Percentiles rank a stretch among this genome's conserved stretches.
These are phyloP conservation scores for Barbarea vulgaris DNA, from an alignment of 345 rosid species.

Conservation along the genomic window DNA sequence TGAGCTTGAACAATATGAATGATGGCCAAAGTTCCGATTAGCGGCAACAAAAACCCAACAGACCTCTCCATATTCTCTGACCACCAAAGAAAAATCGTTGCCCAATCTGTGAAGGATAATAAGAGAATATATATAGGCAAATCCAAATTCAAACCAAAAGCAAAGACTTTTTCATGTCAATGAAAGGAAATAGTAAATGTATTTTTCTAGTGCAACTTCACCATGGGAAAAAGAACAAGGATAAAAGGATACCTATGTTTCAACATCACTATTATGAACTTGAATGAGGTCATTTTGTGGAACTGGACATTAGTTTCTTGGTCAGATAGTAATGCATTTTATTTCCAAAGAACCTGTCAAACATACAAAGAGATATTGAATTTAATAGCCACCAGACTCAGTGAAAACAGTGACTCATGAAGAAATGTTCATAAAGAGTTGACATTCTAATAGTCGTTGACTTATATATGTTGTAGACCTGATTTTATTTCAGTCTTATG, in stretches of 20 bases:
- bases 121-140: neutral
- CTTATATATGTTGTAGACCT: neutral
- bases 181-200: neutral
- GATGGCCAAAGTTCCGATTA: neutral
- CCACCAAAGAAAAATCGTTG: neutral
- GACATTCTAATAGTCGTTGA: conserved; percentile 20
- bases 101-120: neutral
- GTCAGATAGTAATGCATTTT: neutral
- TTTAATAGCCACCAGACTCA: conserved; percentile 14
- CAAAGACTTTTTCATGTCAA: conserved; percentile 6
- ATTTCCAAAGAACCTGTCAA: neutral
- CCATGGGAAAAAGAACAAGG: neutral
- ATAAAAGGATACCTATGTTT: neutral
- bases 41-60: neutral
- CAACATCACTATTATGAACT: neutral
- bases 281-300: neutral
- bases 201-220: conserved; percentile 9
- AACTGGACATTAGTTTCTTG: neutral
- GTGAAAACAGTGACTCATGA: conserved; percentile 9
- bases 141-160: neutral
- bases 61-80: neutral
- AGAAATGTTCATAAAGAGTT: conserved; percentile 23
- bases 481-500: neutral
- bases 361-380: neutral
- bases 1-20: conserved; percentile 17